These are phyloP conservation scores for Talaromyces trachyspermus DNA, from an alignment of 495 filamentous ascomycete species.

Conservation along the genomic window DNA sequence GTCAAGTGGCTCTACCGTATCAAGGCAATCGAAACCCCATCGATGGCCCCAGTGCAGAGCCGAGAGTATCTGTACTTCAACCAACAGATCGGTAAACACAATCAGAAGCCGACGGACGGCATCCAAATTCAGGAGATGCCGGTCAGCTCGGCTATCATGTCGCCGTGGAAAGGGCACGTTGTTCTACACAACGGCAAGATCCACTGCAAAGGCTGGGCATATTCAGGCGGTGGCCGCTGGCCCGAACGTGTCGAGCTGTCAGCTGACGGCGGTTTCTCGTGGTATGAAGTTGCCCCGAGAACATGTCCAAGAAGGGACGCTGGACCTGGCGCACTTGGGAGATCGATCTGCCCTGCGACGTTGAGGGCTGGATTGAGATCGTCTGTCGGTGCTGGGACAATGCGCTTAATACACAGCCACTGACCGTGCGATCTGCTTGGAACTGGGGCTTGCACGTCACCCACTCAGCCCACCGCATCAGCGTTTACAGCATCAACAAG, in stretches of 20 bases:
- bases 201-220: constrained; percentile 37
- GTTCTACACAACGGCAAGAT: constrained; percentile 29
- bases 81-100: constrained; percentile 28
- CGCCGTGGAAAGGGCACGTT: constrained; percentile 24
- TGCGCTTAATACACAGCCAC: constrained; percentile 33
- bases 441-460: constrained; percentile 64
- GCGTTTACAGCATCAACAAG: constrained; percentile 56
- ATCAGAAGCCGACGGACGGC: constrained; percentile 25
- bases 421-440: constrained; percentile 33
- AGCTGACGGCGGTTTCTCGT: constrained; percentile 32
- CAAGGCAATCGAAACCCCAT: constrained; percentile 32
- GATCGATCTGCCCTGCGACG: constrained; percentile 31
- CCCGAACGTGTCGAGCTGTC: constrained; percentile 40
- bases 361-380: constrained; percentile 38
- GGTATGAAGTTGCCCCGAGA: constrained; percentile 30
- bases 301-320: constrained; percentile 27
- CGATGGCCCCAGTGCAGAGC: constrained; percentile 33
- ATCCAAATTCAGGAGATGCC: constrained; percentile 44
- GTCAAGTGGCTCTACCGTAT: constrained; percentile 40
- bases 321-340: constrained; percentile 36
- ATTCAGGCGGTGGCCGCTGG: constrained; percentile 37
- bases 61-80: constrained; percentile 43
- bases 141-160: constrained; percentile 41
- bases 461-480: constrained; percentile 55
- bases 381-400: constrained; percentile 38